Evolutionary conservation across 306 rosid genomes (phyloP).

Genomic region (Fagus crenata): DNA sequence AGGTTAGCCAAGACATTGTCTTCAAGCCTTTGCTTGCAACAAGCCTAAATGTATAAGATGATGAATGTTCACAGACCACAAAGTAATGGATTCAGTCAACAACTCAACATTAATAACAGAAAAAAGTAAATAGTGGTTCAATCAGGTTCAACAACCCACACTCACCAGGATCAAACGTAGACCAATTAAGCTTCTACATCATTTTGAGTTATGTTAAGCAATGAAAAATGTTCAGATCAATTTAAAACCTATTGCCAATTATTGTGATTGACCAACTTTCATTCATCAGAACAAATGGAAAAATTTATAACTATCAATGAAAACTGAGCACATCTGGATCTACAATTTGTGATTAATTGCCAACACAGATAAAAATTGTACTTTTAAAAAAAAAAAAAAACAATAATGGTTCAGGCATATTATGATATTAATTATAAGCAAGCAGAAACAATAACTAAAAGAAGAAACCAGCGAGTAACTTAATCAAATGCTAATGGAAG

Average conservation of each 20-base stretch:
- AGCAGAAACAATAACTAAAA: neutral
- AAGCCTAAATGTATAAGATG: neutral
- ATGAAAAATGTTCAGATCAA: neutral
- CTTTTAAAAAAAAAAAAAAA: too few species aligned
- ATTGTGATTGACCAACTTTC: neutral
- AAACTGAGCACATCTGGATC: neutral
- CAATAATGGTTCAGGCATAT: neutral
- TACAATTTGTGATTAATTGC: neutral
- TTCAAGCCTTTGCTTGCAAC: neutral
- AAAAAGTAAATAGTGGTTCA: neutral
- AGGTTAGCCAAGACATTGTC: neutral
- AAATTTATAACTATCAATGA: neutral
- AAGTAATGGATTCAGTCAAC: neutral
- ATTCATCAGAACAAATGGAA: neutral
- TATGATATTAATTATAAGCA: neutral
- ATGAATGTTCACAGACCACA: neutral
- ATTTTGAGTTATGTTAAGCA: neutral
- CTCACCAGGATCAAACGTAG: neutral
- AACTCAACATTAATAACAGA: neutral
- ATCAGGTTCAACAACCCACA: neutral
- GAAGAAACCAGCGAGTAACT: neutral
- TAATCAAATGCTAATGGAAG: neutral
- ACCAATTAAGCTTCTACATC: slow-evolving; percentile 1
- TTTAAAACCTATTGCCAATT: neutral
- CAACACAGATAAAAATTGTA: neutral